Percentiles rank a stretch among this genome's conserved stretches.
Evolutionary conservation across 2,329 filamentous ascomycete species (phyloP).

Genomic region (Sarocladium strictum): DNA sequence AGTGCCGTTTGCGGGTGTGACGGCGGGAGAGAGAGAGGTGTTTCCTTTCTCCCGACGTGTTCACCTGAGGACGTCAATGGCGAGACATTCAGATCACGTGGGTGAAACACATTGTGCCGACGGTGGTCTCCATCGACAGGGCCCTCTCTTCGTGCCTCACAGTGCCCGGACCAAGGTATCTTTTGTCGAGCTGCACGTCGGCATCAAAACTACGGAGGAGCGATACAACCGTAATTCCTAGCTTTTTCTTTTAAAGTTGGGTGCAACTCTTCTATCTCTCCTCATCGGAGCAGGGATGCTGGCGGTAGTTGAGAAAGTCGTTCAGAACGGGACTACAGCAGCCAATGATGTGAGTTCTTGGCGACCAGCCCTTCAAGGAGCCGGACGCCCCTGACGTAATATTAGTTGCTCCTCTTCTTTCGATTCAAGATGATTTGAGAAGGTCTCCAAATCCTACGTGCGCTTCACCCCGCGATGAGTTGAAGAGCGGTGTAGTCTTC

Average conservation of each 20-base stretch:
- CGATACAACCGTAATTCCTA: no score
- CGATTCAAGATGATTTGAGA: no score
- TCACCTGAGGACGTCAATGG: not conserved
- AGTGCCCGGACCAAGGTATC: not conserved
- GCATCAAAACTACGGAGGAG: no score
- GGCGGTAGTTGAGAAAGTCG: not conserved
- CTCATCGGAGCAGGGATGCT: not conserved
- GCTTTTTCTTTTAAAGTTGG: no score
- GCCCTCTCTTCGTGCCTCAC: not conserved
- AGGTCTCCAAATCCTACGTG: no score
- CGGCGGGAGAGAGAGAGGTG: not conserved
- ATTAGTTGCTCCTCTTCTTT: not conserved
- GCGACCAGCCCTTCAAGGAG: not conserved
- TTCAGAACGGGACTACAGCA: not conserved
- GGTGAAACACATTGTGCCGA: not conserved
- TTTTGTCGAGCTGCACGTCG: not conserved
- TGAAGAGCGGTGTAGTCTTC: not conserved
- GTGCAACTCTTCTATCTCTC: no score
- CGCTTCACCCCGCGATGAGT: no score
- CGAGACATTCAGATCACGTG: not conserved
- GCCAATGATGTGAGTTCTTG: not conserved
- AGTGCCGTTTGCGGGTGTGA: slow-evolving; percentile 1
- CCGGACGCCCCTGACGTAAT: slow-evolving; percentile 8
- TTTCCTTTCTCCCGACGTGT: not conserved
- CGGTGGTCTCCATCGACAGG: not conserved